A percentile compares a stretch with the other conserved stretches of the same genome.
phyloP scores from a whole-genome alignment of 345 rosid genomes.

The Microthlaspi erraticum region DNA sequence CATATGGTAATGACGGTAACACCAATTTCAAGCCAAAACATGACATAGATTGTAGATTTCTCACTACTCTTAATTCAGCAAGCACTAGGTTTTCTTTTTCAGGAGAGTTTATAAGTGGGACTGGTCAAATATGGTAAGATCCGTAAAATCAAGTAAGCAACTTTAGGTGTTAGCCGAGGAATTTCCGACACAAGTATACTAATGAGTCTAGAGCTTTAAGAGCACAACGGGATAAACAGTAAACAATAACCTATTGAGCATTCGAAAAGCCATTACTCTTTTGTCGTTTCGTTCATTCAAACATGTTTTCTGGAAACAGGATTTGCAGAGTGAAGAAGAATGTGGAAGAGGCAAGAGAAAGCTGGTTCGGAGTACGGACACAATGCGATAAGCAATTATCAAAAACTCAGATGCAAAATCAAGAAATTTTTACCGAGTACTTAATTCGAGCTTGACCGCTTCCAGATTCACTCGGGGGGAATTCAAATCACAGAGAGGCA shows the following conservation, averaged over 20 bases:
- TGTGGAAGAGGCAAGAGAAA: constrained; percentile 36
- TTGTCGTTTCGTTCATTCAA: constrained; percentile 34
- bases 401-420: constrained; percentile 45
- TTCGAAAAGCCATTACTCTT: constrained; percentile 44
- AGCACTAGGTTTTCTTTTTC: background rate
- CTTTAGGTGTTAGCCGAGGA: constrained; percentile 8
- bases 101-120: constrained; percentile 20
- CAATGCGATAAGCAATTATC: constrained; percentile 13
- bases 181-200: constrained; percentile 21
- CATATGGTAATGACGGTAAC: background rate
- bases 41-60: constrained; percentile 1
- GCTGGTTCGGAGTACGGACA: background rate
- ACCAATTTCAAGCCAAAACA: constrained; percentile 9
- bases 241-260: constrained; percentile 37
- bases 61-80: constrained; percentile 1
- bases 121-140: constrained; percentile 36
- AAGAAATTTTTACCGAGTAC: constrained; percentile 41
- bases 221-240: constrained; percentile 30
- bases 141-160: constrained; percentile 39
- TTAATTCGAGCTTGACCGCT: constrained; percentile 49
- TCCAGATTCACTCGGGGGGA: constrained; percentile 34
- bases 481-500: constrained; percentile 18
- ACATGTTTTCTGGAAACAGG: constrained; percentile 21
- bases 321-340: constrained; percentile 40
- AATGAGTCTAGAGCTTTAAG: background rate